Percentiles rank a stretch among this genome's conserved stretches.
phyloP scores from a whole-genome alignment of 129 eudicot genomes.

The Helichrysum umbraculigerum region DNA sequence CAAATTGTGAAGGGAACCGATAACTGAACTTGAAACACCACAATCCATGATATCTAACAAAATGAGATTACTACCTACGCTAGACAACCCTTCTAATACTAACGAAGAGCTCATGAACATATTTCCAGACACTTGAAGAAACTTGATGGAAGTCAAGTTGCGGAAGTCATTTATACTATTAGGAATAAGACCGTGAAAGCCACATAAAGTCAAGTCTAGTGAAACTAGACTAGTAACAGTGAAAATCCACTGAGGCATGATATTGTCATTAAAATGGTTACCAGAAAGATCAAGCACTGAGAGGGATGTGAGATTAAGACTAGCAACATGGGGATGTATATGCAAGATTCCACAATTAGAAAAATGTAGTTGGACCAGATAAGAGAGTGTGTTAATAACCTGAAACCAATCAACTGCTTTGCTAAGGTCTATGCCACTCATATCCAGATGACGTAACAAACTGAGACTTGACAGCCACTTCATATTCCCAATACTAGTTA shows the following conservation, averaged over 20 bases:
- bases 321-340: not conserved
- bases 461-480: not conserved
- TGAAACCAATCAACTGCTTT: not conserved
- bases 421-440: not conserved
- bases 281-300: conserved; percentile 4
- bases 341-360: too few species aligned
- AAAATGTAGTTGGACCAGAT: too few species aligned
- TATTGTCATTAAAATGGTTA: not conserved
- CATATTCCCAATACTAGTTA: not conserved
- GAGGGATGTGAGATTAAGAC: not conserved
- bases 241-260: not conserved
- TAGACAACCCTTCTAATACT: not conserved
- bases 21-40: too few species aligned
- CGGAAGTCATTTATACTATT: not conserved
- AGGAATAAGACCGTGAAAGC: not conserved
- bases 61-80: conserved; percentile 13
- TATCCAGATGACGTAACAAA: not conserved
- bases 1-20: too few species aligned
- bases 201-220: not conserved
- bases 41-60: not conserved
- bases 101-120: not conserved
- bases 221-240: not conserved
- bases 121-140: not conserved
- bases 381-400: too few species aligned
- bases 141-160: conserved; percentile 6